Percentiles rank a stretch among this genome's conserved stretches.
These are phyloP conservation scores for Cladosporium sp. DNA, from an alignment of 2,329 filamentous ascomycete species.

Conservation along the genomic window DNA sequence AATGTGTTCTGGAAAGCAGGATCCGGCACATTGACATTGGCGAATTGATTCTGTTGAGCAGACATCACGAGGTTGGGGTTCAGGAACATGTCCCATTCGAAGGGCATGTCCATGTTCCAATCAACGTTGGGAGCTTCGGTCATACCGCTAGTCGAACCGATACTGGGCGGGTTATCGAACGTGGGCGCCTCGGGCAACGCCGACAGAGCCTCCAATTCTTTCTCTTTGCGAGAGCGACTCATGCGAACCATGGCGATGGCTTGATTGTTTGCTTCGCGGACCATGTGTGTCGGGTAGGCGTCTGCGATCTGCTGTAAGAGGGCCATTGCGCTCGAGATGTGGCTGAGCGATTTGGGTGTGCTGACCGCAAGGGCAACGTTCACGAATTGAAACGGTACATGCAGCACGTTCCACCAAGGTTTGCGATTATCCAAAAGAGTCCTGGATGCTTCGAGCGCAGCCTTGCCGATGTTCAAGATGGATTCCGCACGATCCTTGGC, in stretches of 20 bases:
- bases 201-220: constrained; percentile 29
- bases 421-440: constrained; percentile 32
- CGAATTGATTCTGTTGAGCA: constrained; percentile 21
- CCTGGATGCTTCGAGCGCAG: constrained; percentile 33
- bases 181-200: constrained; percentile 23
- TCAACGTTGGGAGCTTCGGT: constrained; percentile 30
- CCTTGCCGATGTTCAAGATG: constrained; percentile 34
- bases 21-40: constrained; percentile 3
- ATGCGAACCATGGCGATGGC: constrained; percentile 29
- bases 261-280: constrained; percentile 35
- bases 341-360: constrained; percentile 33
- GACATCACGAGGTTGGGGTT: constrained; percentile 31
- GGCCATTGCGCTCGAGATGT: constrained; percentile 35
- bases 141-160: constrained; percentile 22
- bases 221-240: constrained; percentile 30
- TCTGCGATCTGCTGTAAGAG: constrained; percentile 36
- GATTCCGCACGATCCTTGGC: constrained; percentile 36
- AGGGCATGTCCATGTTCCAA: constrained; percentile 30
- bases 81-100: constrained; percentile 34
- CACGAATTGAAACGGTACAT: constrained; percentile 40
- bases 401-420: constrained; percentile 44
- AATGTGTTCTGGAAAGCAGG: constrained; percentile 9
- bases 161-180: constrained; percentile 28
- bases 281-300: constrained; percentile 34
- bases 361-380: constrained; percentile 40